phyloP scores from a whole-genome alignment of 2,329 filamentous ascomycete genomes.

The Pseudogymnoascus sp. region DNA sequence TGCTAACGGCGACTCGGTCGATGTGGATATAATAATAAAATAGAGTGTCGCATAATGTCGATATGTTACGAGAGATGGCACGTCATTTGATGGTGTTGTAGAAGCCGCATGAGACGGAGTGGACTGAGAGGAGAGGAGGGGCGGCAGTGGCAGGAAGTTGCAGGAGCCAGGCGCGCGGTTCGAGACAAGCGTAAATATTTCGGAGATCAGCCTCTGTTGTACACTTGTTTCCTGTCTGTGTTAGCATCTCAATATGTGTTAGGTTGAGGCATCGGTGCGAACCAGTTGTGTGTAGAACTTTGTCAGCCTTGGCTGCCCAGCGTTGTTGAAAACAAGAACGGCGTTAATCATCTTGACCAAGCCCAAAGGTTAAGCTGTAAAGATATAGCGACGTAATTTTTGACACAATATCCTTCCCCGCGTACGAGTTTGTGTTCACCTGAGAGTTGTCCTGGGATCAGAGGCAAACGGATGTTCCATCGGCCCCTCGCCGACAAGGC shows the following conservation, averaged over 20 bases:
- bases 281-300: slow-evolving; percentile 99
- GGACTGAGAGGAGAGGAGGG: slow-evolving; percentile 53
- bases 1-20: slow-evolving; percentile 89
- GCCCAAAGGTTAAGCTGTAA: background rate
- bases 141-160: slow-evolving; percentile 84
- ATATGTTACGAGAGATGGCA: slow-evolving; percentile 92
- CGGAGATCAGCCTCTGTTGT: slow-evolving; percentile 90
- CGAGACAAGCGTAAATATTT: slow-evolving; percentile 93
- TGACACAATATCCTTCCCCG: background rate
- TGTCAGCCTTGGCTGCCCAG: slow-evolving; percentile 89
- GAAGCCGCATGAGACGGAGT: slow-evolving; percentile 55
- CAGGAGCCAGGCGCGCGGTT: slow-evolving; percentile 87
- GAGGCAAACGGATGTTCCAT: background rate
- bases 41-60: slow-evolving; percentile 96
- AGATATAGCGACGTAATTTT: background rate
- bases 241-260: slow-evolving; percentile 9
- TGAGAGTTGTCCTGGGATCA: background rate
- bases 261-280: slow-evolving; percentile 20
- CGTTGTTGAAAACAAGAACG: slow-evolving; percentile 97
- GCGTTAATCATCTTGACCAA: slow-evolving; percentile 80
- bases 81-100: slow-evolving; percentile 66
- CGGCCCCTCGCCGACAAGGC: background rate
- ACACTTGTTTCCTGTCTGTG: slow-evolving; percentile 77
- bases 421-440: background rate
- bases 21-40: slow-evolving; percentile 96